phyloP scores from a whole-genome alignment of 148 eudicot genomes.

The Mesembryanthemum crystallinum region DNA sequence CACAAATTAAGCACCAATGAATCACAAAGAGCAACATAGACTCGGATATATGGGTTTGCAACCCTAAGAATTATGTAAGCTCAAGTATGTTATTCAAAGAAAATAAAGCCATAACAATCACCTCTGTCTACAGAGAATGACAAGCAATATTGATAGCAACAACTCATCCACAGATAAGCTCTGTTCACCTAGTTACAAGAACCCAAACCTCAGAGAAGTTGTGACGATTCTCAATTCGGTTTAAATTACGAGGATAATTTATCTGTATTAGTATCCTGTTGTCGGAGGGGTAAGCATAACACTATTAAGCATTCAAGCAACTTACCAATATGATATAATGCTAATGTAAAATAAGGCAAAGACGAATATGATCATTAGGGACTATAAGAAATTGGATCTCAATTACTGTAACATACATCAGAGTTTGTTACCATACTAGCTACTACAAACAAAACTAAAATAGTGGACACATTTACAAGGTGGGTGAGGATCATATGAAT shows the following conservation, averaged over 20 bases:
- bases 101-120: not conserved
- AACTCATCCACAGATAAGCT: not conserved
- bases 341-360: not conserved
- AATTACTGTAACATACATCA: not conserved
- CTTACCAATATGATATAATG: not conserved
- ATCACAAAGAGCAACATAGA: not conserved
- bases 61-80: not conserved
- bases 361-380: not conserved
- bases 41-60: not conserved
- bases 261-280: not conserved
- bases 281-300: not conserved
- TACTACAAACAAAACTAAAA: conserved; percentile 24
- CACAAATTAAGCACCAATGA: too few species aligned
- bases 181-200: not conserved
- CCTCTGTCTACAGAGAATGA: not conserved
- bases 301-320: conserved; percentile 4
- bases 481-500: conserved; percentile 21
- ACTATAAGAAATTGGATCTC: not conserved
- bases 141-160: not conserved
- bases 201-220: not conserved
- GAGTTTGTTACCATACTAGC: conserved; percentile 15
- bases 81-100: not conserved
- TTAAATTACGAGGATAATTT: not conserved
- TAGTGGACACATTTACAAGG: conserved; percentile 20
- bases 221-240: not conserved